Evolutionary conservation across 2,329 filamentous ascomycete species (phyloP), one percentile per base, ranked within the genome.

Genomic region (Ceratocystiopsis minuta): DNA sequence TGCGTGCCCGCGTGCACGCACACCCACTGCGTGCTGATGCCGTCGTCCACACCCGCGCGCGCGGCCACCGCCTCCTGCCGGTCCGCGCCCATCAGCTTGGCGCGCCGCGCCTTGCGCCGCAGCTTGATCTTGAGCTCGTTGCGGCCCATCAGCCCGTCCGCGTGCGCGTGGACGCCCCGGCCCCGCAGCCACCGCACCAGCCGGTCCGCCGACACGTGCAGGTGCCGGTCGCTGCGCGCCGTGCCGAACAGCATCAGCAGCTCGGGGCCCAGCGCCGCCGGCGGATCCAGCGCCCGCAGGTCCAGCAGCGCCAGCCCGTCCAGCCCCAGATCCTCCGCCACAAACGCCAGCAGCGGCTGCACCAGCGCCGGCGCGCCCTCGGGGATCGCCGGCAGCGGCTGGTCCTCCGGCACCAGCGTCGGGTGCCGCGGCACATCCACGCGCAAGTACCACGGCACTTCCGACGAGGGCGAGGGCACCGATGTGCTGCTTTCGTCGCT

Each of bases 201-300:
- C n/a, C 85, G 75, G 54, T 93, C 86, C 0, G 87, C 85, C 1
- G 84, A 84, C 17, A 94, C 80, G 54, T 94, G 88, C 33, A 98
- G 66, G 62, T 98, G 90, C 41, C 88, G 86, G 58, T 95, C 84
- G 52, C 84, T 92, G 45, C 90, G 79, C 14, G 88, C 84, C 10
- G 86, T 94, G 35, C 81, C 86, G 48, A 98, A 75, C 28, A 98
- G 62, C 90, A 96, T 96, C 42, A 98, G 70, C 24, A 95, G 68
- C 52, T 88, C 87, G 2, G 83, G 75, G 2, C 90, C 90, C 1
- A 98, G 69, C 0, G 87, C 87, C 0, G 88, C 78, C 0, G 87
- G 82, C 1, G 87, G 86, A 51, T 95, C 82, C 39, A 96, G 68
- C 34, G 73, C 64, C 43, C 90, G 83, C 31, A 98, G 67, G 54